These are phyloP conservation scores for Candida cerambycidarum DNA, from an alignment of 805 yeast species.

Conservation along the genomic window DNA sequence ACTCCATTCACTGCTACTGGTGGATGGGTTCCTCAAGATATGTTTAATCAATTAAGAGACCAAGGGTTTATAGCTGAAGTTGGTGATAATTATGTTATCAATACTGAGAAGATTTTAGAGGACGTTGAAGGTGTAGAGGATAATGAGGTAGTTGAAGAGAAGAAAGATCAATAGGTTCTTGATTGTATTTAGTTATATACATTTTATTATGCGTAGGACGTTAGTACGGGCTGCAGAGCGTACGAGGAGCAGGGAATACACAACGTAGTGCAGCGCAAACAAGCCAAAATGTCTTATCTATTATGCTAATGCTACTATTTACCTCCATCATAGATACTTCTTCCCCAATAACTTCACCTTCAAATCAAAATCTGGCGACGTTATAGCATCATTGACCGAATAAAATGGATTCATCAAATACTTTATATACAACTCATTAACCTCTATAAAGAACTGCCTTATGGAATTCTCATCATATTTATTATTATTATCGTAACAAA, in stretches of 20 bases:
- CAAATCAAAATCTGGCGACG: constrained; percentile 71
- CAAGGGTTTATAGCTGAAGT: constrained; percentile 65
- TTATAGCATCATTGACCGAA: constrained; percentile 68
- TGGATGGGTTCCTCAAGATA: constrained; percentile 95
- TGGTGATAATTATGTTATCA: constrained; percentile 45
- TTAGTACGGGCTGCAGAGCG: too few relatives aligned
- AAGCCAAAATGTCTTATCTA: too few relatives aligned
- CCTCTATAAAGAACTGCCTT: constrained; percentile 78
- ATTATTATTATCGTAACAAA: constrained; percentile 43
- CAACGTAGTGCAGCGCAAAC: too few relatives aligned
- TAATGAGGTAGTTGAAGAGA: too few relatives aligned
- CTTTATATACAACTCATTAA: constrained; percentile 86
- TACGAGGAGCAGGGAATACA: too few relatives aligned
- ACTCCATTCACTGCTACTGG: constrained; percentile 87
- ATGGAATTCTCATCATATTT: constrained; percentile 65
- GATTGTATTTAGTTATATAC: too few relatives aligned
- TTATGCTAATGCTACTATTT: too few relatives aligned
- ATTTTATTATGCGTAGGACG: too few relatives aligned
- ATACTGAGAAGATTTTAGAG: constrained; percentile 27
- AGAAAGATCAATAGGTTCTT: too few relatives aligned
- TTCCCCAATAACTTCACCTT: constrained; percentile 70
- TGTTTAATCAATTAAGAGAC: constrained; percentile 69
- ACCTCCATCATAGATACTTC: constrained; percentile 66
- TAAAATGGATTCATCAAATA: constrained; percentile 86
- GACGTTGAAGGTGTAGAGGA: too few relatives aligned